These are phyloP conservation scores for Magnaporthales sp. DNA, from an alignment of 2,329 filamentous ascomycete species.

Conservation along the genomic window DNA sequence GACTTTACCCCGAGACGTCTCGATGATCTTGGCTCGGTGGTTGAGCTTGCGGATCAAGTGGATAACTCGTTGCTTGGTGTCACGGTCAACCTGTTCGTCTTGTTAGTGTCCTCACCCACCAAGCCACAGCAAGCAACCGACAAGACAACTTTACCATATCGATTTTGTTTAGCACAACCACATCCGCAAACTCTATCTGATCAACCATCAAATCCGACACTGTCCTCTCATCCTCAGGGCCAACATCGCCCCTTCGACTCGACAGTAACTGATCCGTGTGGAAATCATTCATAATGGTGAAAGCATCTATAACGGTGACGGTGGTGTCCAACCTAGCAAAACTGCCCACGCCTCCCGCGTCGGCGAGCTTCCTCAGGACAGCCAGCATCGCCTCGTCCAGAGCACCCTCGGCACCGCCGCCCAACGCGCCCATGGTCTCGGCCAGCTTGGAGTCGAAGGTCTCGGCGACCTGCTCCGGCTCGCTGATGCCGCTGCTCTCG, in stretches of 20 bases:
- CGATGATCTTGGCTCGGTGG: slow-evolving; percentile 54
- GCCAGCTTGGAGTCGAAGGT: slow-evolving; percentile 55
- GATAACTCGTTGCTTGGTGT: slow-evolving; percentile 35
- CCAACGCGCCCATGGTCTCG: slow-evolving; percentile 31
- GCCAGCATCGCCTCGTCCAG: slow-evolving; percentile 7
- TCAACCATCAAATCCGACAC: slow-evolving; percentile 71
- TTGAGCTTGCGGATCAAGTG: slow-evolving; percentile 54
- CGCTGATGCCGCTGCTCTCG: slow-evolving; percentile 64
- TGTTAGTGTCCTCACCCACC: background rate
- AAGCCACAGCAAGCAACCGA: background rate
- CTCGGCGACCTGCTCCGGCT: slow-evolving; percentile 66
- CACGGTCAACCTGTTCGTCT: slow-evolving; percentile 24
- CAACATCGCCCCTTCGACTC: slow-evolving; percentile 51
- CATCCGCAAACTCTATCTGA: slow-evolving; percentile 70
- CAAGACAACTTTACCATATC: slow-evolving; percentile 42
- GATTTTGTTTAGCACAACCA: slow-evolving; percentile 63
- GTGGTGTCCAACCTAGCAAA: slow-evolving; percentile 62
- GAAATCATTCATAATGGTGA: slow-evolving; percentile 65
- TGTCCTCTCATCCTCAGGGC: slow-evolving; percentile 61
- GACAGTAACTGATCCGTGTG: slow-evolving; percentile 61
- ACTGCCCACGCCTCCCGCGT: slow-evolving; percentile 55
- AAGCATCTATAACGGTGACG: slow-evolving; percentile 65
- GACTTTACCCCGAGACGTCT: slow-evolving; percentile 49
- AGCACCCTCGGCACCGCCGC: slow-evolving; percentile 17
- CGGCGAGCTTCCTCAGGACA: slow-evolving; percentile 18